Evolutionary conservation across 805 yeast species (phyloP).

Genomic region (Jamesozyma gamospora): DNA sequence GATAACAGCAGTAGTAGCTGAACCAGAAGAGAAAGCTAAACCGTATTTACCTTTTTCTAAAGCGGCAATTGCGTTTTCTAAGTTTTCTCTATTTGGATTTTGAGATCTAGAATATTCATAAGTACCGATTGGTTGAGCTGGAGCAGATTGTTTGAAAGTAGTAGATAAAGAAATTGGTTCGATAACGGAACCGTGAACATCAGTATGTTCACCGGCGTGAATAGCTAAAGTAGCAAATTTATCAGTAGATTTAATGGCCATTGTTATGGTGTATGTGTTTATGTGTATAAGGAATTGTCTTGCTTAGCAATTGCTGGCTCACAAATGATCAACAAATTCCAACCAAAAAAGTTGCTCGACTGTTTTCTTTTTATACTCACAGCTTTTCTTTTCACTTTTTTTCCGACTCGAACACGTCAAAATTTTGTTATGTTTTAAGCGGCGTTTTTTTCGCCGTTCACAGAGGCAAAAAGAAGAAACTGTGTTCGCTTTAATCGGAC

Average conservation of each 20-base stretch:
- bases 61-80: conserved; percentile 70
- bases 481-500: too few species aligned
- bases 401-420: too few species aligned
- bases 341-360: too few species aligned
- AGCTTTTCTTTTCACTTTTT: too few species aligned
- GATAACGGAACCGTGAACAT: conserved; percentile 76
- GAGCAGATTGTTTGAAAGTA: conserved; percentile 72
- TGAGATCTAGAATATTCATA: conserved; percentile 80
- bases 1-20: conserved; percentile 71
- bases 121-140: conserved; percentile 65
- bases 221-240: conserved; percentile 72
- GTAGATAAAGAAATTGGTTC: conserved; percentile 77
- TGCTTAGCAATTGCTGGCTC: not conserved
- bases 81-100: conserved; percentile 77
- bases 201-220: conserved; percentile 73
- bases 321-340: not conserved
- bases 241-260: conserved; percentile 25
- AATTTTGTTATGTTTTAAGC: too few species aligned
- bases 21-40: conserved; percentile 75
- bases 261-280: conserved; percentile 3
- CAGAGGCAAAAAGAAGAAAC: too few species aligned
- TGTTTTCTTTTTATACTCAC: too few species aligned
- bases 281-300: not conserved
- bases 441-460: too few species aligned
- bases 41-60: conserved; percentile 69